A percentile compares a stretch with the other conserved stretches of the same genome.
phyloP scores from a whole-genome alignment of 2,329 filamentous ascomycete species.

The Hyphodiscus sp. region DNA sequence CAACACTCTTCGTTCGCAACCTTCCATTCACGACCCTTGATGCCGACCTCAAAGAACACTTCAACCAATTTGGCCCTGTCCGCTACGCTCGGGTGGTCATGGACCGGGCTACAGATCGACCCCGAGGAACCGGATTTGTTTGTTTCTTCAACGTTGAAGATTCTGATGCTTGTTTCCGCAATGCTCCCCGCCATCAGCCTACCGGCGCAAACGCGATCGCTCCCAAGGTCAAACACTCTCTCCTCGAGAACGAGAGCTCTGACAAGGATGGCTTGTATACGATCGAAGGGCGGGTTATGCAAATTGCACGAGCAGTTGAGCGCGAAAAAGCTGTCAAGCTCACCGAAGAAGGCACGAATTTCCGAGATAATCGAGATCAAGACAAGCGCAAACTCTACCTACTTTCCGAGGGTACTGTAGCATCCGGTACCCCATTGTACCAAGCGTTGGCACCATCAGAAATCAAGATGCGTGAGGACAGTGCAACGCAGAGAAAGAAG shows the following conservation, averaged over 20 bases:
- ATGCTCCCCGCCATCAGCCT: conserved; percentile 57
- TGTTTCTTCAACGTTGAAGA: conserved; percentile 79
- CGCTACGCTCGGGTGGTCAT: conserved; percentile 89
- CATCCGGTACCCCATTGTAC: conserved; percentile 71
- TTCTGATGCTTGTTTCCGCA: conserved; percentile 67
- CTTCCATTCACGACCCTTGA: conserved; percentile 85
- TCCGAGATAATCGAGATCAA: conserved; percentile 62
- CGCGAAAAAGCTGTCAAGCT: conserved; percentile 73
- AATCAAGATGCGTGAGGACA: conserved; percentile 81
- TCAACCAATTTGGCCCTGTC: conserved; percentile 78
- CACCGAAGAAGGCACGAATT: conserved; percentile 57
- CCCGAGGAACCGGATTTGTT: conserved; percentile 90
- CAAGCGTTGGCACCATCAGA: conserved; percentile 70
- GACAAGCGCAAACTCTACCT: conserved; percentile 90
- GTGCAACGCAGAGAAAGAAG: conserved; percentile 78
- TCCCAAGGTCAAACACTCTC: conserved; percentile 62
- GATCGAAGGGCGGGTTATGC: conserved; percentile 79
- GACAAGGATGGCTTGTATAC: conserved; percentile 85
- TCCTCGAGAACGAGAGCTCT: conserved; percentile 78
- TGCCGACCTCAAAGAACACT: conserved; percentile 76
- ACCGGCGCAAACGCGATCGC: conserved; percentile 31
- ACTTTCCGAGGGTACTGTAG: conserved; percentile 77
- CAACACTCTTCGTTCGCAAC: conserved; percentile 88
- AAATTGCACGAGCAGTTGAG: conserved; percentile 78
- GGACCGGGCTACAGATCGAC: conserved; percentile 76